Evolutionary conservation across 225 moss, liverwort and hornwort species (phyloP), one percentile per base, ranked within the genome.

Genomic region (Physcomitrellopsis africana): DNA sequence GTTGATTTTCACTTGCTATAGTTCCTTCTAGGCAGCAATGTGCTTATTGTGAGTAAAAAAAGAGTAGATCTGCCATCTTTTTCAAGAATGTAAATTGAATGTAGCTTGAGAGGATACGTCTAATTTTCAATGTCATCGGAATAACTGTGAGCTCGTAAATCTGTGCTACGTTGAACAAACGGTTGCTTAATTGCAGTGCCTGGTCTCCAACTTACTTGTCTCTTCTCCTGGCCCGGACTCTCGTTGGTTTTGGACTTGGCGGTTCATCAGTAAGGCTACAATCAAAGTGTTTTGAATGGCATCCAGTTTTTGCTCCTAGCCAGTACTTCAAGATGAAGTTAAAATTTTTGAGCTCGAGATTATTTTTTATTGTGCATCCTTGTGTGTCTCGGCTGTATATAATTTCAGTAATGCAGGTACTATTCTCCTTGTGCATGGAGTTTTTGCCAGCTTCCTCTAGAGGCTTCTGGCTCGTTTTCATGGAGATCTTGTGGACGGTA

Each of bases 391-490:
- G 51, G 47, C 7, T 42, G 55, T 19, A 0, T 37, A 57, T 45
- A 18, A 51, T 42, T 51, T 72, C 51, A 19, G 70, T 58, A 29
- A 14, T 88, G 43, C 88, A 96, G 96, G 96, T 97, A 29, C 87
- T 87, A 9, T 95, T 99, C 74, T 91, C 94, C 17, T 83, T 99
- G 61, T 91, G 87, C 76, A 95, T 95, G 95, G 99, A 99, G 77
- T 93, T 99, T 23, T 80, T 99, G 77, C 99, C 99, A 32, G 75
- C 86, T 32, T 92, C 90, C 13, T 80, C 89, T 18, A 91, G 99
- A 81, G 95, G 95, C 60, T 99, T 99, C 72, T 99, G 99, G 99
- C 99, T 99, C 60, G 99, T 99, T 63, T 92, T 93, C 66, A 85
- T 99, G 69, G 95, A 99, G 82, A 77, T 88, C 60, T 89, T 95